Evolutionary conservation across 257 asterid species (phyloP), one percentile per base, ranked within the genome.

Genomic region (Striga asiatica): DNA sequence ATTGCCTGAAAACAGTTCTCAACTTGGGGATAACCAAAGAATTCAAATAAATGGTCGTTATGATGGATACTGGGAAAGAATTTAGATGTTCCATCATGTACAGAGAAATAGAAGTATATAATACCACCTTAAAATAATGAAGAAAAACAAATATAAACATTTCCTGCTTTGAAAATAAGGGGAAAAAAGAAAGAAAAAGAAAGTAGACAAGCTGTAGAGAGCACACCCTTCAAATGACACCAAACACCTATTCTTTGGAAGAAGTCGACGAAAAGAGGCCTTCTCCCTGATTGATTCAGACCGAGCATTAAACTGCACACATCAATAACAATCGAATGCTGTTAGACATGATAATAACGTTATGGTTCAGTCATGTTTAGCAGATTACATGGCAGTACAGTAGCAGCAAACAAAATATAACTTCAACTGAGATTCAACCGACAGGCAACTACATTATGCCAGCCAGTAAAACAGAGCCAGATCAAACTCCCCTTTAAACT

Each of bases 221-320:
- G 10, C 75, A 64, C 83, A 89, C 98, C 96, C 98, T 72, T 89
- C 95, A 25, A 86, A 67, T 54, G 81, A 71, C 69, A 89, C 98
- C 78, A 89, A 73, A 58, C 98, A 89, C 70, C 96, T 73, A 59
- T 74, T 86, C 38, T 71, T 80, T 14, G 95, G 89, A 61, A 89
- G 66, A 55, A 89, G 95, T 50, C 94, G 81, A 22, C 94, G 88
- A 70, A 89, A 89, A 39, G 96, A 83, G 60, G 96, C 78, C 92
- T 80, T 89, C 83, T 86, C 94, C 35, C 67, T 74, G 38, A 89
- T 61, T 23, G 96, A 74, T 65, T 86, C 98, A 13, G 81, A 78
- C 62, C 95, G 82, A 28, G 98, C 98, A 75, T 89, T 89, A 54
- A 89, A 89, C 98, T 89, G 81, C 37, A 75, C 56, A 57, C 46